Evolutionary conservation across 2,329 filamentous ascomycete species (phyloP), one percentile per base, ranked within the genome.

Genomic region (Daldinia sp.): DNA sequence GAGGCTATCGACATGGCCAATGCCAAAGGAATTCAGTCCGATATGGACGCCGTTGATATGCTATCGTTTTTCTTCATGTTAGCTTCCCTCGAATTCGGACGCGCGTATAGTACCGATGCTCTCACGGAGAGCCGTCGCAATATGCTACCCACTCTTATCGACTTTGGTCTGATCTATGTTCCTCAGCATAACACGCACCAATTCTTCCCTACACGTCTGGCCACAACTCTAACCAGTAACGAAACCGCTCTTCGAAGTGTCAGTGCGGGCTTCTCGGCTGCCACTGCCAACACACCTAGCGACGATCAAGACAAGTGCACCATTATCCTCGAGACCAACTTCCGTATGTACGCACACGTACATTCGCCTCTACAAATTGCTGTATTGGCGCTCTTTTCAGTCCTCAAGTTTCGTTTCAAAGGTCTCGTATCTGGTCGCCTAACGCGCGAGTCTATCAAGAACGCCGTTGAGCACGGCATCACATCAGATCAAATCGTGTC

Each of bases 241-340:
- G 87, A 82, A 25, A 85, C 88, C 30, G 86, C 89, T 11, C 83
- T 96, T 7, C 89, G 90, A 56, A 89, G 86, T 77, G 86, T 89
- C 51, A 85, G 86, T 69, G 86, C 89, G 10, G 87, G 88, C 7
- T 87, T 94, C 68, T 83, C 87, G 27, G 89, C 90, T 39, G 89
- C 89, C 6, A 84, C n/a, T n/a, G n/a, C 77, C 73, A 73, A 65
- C 78, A 66, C 71, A 45, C 64, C 51, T 1, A 73, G 72, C 15
- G 72, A 77, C 21, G 73, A 77, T 53, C 80, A 84, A 15, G 78
- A 82, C 66, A 88, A 89, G 72, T 94, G 94, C 66, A 95, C 93
- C 80, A 93, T 99, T 74, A 94, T 99, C 72, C 87, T 99, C 69
- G 95, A 99, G 81, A 99, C 95, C 7, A 99, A 99, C 79, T 98